A percentile compares a stretch with the other conserved stretches of the same genome.
Conservation (phyloP, 2,329 filamentous ascomycete genomes). For the Penicillium rolfsii region DNA sequence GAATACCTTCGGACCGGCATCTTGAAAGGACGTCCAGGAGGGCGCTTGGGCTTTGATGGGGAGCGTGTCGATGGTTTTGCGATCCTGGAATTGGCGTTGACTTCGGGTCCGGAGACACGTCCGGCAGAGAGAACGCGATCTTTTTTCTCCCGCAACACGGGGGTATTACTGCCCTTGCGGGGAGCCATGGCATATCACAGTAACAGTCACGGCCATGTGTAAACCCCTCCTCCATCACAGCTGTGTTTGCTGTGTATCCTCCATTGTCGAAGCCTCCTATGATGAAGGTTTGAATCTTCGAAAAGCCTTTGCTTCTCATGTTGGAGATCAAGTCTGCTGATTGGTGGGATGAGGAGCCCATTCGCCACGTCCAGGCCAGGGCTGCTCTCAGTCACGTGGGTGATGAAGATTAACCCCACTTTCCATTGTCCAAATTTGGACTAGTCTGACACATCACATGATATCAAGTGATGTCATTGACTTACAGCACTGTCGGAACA, state of each 20-base stretch:
- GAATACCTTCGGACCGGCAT: constrained; percentile 10
- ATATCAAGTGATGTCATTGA: constrained; percentile 22
- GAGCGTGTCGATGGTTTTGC: constrained; percentile 5
- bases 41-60: constrained; percentile 10
- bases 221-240: neutral
- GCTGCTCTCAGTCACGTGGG: neutral
- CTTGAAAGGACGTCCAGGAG: constrained; percentile 19
- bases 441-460: neutral
- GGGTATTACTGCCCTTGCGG: constrained; percentile 3
- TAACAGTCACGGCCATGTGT: neutral
- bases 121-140: neutral
- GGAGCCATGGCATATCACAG: constrained; percentile 13
- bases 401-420: neutral
- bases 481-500: neutral
- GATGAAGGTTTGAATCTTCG: neutral
- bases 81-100: neutral
- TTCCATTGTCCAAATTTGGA: neutral
- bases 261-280: neutral
- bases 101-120: neutral
- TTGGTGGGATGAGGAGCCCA: constrained; percentile 1
- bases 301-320: neutral
- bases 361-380: neutral
- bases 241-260: neutral
- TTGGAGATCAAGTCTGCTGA: neutral
- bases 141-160: neutral